Conservation (phyloP, 1,139 yeast genomes). For the Geotrichum reessii region DNA sequence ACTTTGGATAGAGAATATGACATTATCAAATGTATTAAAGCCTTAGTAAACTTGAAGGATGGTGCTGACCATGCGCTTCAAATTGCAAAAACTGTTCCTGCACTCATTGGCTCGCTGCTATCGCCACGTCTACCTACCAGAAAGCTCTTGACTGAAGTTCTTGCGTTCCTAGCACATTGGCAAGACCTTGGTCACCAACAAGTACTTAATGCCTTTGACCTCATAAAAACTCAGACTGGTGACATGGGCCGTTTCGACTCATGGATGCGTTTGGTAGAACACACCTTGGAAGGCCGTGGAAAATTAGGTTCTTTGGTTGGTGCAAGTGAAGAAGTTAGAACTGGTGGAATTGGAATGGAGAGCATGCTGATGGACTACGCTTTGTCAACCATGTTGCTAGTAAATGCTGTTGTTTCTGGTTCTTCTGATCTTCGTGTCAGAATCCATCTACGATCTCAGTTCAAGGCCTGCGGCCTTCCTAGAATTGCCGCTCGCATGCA, state of each 20-base stretch:
- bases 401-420: slow-evolving; percentile 65
- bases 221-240: slow-evolving; percentile 54
- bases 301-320: slow-evolving; percentile 87
- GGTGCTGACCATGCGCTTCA: slow-evolving; percentile 55
- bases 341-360: slow-evolving; percentile 58
- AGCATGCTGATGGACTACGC: slow-evolving; percentile 75
- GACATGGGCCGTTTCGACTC: slow-evolving; percentile 67
- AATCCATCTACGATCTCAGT: slow-evolving; percentile 68
- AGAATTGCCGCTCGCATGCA: slow-evolving; percentile 57
- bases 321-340: slow-evolving; percentile 79
- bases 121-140: slow-evolving; percentile 68
- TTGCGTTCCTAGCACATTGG: slow-evolving; percentile 51
- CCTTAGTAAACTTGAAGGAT: slow-evolving; percentile 49
- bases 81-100: slow-evolving; percentile 48
- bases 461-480: slow-evolving; percentile 69
- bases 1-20: slow-evolving; percentile 54
- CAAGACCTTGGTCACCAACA: slow-evolving; percentile 54
- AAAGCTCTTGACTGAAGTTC: slow-evolving; percentile 73
- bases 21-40: slow-evolving; percentile 57
- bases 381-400: slow-evolving; percentile 66
- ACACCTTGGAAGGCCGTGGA: slow-evolving; percentile 81
- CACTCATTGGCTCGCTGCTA: slow-evolving; percentile 53
- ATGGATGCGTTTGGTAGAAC: slow-evolving; percentile 74
- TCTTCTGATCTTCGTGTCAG: slow-evolving; percentile 61
- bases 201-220: slow-evolving; percentile 59